Percentiles rank a stretch among this genome's conserved stretches.
phyloP scores from a whole-genome alignment of 2,329 filamentous ascomycete species.

The Botrytis squamosa region DNA sequence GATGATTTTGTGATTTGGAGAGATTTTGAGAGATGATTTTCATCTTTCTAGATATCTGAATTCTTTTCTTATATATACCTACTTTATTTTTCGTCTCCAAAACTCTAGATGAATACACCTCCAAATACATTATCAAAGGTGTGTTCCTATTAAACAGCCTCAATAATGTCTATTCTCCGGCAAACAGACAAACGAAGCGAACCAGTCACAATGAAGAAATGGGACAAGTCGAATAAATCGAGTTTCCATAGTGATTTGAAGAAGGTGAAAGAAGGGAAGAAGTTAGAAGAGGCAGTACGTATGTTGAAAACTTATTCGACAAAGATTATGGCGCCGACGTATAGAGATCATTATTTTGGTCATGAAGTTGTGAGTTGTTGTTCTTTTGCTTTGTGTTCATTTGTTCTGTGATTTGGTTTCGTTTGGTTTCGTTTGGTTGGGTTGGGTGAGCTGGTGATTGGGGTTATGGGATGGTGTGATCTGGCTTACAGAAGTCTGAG shows the following conservation, averaged over 20 bases:
- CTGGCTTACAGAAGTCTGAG: neutral
- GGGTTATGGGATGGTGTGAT: neutral
- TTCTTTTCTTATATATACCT: neutral
- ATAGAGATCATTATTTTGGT: slow-evolving; percentile 14
- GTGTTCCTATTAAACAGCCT: neutral
- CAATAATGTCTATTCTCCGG: neutral
- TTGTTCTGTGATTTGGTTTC: neutral
- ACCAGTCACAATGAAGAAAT: neutral
- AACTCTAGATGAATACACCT: neutral
- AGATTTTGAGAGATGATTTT: neutral
- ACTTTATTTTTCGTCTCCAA: neutral
- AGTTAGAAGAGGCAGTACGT: neutral
- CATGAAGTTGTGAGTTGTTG: slow-evolving; percentile 8
- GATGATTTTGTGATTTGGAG: neutral
- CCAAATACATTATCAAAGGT: neutral
- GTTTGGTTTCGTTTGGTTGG: too few species aligned
- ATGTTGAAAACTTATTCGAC: neutral
- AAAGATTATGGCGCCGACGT: slow-evolving; percentile 6
- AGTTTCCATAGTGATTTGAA: neutral
- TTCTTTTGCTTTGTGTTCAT: neutral
- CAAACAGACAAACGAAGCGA: neutral
- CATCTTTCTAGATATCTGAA: neutral
- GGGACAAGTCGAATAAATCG: neutral
- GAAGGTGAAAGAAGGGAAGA: neutral
- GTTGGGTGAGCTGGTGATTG: too few species aligned